Evolutionary conservation across 2,329 filamentous ascomycete species (phyloP).

Genomic region (Pochonia chlamydosporia): DNA sequence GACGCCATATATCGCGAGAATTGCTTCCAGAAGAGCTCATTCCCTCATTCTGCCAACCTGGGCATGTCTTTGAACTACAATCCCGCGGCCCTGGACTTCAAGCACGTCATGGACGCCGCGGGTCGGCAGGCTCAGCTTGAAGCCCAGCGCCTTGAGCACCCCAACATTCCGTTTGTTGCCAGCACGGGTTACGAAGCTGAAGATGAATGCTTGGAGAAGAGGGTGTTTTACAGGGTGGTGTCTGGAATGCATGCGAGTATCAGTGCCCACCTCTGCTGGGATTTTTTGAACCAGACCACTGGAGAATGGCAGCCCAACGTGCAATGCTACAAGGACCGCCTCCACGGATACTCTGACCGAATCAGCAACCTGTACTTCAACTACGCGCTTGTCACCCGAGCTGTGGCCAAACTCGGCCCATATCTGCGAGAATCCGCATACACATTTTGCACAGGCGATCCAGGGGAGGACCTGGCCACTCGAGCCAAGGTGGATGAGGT

Average conservation of each 20-base stretch:
- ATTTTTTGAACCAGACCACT: conserved; percentile 91
- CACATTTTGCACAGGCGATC: conserved; percentile 87
- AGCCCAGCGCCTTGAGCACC: conserved; percentile 36
- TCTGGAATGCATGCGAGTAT: conserved; percentile 99
- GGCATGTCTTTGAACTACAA: conserved; percentile 40
- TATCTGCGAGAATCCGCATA: conserved; percentile 65
- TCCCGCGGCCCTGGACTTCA: conserved; percentile 55
- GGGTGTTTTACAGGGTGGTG: conserved; percentile 94
- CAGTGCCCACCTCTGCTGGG: conserved; percentile 91
- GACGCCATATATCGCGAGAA: conserved; percentile 96
- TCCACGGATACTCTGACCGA: conserved; percentile 80
- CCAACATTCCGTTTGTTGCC: conserved; percentile 54
- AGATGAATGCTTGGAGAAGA: conserved; percentile 93
- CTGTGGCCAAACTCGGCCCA: conserved; percentile 82
- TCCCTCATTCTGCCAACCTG: conserved; percentile 52
- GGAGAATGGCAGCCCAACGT: conserved; percentile 90
- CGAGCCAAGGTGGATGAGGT: conserved; percentile 77
- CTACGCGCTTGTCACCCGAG: conserved; percentile 90
- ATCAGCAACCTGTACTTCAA: conserved; percentile 99
- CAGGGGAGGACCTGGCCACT: conserved; percentile 69
- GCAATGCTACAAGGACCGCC: conserved; percentile 79
- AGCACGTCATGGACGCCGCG: conserved; percentile 52
- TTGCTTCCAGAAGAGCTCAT: conserved; percentile 73
- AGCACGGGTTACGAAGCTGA: conserved; percentile 68
- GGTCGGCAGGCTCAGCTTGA: conserved; percentile 57